Evolutionary conservation across 192 early-diverging fungal species (phyloP).

Genomic region (Rhizophagus clarus): DNA sequence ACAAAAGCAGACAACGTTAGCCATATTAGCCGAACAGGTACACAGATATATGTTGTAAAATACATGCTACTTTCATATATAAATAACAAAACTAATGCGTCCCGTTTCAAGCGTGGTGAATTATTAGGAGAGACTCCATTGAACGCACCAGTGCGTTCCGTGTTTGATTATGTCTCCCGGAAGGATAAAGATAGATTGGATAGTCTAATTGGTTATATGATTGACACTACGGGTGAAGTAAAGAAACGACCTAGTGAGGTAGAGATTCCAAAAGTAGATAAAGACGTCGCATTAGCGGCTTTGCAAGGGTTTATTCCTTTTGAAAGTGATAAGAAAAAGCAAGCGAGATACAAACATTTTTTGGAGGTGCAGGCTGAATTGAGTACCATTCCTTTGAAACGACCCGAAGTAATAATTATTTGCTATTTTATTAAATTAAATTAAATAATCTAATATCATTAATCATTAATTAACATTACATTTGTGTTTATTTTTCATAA

Average conservation of each 20-base stretch:
- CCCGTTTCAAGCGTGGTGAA: conserved; percentile 49
- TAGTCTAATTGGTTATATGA: conserved; percentile 47
- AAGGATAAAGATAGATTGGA: conserved; percentile 69
- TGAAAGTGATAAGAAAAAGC: conserved; percentile 66
- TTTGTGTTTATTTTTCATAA: conserved; percentile 16
- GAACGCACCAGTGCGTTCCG: conserved; percentile 62
- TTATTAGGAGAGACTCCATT: conserved; percentile 74
- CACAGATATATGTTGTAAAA: not conserved
- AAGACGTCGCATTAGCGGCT: conserved; percentile 65
- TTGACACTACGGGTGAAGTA: conserved; percentile 38
- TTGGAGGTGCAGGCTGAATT: conserved; percentile 66
- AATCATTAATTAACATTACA: not conserved
- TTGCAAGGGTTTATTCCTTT: conserved; percentile 84
- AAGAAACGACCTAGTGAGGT: conserved; percentile 20
- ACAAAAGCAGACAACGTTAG: conserved; percentile 18
- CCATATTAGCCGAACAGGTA: conserved; percentile 24
- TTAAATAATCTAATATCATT: too few relatives aligned
- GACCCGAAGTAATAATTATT: conserved; percentile 3
- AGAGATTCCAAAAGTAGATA: conserved; percentile 56
- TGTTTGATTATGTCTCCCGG: conserved; percentile 70
- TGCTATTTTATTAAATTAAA: too few relatives aligned
- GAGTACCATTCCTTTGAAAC: conserved; percentile 25
- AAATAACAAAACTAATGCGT: conserved; percentile 1
- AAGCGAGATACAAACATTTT: conserved; percentile 71
- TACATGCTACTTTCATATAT: not conserved